Evolutionary conservation across 805 yeast species (phyloP).

Genomic region (Pichia ethanolica): DNA sequence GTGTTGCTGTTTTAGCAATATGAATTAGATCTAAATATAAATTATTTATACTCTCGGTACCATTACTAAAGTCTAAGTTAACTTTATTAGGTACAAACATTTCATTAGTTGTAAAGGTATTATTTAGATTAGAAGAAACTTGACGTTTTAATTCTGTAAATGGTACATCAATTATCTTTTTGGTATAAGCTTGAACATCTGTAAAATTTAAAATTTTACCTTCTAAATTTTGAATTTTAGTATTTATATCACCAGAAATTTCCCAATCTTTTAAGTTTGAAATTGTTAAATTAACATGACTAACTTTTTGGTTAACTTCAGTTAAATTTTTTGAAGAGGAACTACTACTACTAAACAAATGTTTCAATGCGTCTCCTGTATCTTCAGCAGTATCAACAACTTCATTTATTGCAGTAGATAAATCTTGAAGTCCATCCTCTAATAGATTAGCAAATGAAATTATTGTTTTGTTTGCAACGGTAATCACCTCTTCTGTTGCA

Average conservation of each 20-base stretch:
- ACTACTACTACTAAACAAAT: conserved; percentile 37
- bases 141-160: conserved; percentile 41
- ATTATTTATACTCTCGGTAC: conserved; percentile 31
- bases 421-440: conserved; percentile 55
- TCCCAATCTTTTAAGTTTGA: conserved; percentile 45
- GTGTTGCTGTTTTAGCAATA: conserved; percentile 30
- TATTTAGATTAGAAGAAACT: conserved; percentile 23
- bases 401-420: conserved; percentile 51
- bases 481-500: conserved; percentile 57
- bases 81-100: conserved; percentile 36
- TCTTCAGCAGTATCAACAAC: conserved; percentile 41
- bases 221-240: conserved; percentile 44
- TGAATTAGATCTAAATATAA: conserved; percentile 29
- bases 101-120: conserved; percentile 16
- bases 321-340: conserved; percentile 33
- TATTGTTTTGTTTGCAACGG: conserved; percentile 55
- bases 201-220: conserved; percentile 58
- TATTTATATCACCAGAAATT: conserved; percentile 60
- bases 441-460: conserved; percentile 48
- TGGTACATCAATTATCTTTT: conserved; percentile 48
- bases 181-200: conserved; percentile 53
- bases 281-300: conserved; percentile 53
- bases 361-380: conserved; percentile 36
- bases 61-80: conserved; percentile 33
- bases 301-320: conserved; percentile 28